phyloP scores from a whole-genome alignment of 1,284 basidiomycete species.

The Gomphus bonarii region DNA sequence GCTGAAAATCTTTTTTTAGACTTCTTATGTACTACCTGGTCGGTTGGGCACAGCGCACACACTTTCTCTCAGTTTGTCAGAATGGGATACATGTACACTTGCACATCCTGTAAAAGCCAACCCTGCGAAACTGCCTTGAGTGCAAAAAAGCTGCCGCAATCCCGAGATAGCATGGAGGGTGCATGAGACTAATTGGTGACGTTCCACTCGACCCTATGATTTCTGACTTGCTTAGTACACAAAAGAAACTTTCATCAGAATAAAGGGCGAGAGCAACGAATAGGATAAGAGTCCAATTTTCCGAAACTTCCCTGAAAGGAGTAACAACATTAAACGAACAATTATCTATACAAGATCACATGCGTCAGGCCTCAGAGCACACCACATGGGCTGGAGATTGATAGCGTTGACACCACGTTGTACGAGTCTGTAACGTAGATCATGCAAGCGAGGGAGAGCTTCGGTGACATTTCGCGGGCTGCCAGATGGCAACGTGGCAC shows the following conservation, averaged over 20 bases:
- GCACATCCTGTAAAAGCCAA: too few species aligned
- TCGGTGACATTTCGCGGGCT: conserved; percentile 19
- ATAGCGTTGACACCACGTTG: conserved; percentile 29
- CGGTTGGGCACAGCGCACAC: neutral
- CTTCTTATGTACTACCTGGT: too few species aligned
- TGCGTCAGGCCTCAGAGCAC: conserved; percentile 27
- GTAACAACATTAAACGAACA: too few species aligned
- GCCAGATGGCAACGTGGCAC: conserved; percentile 19
- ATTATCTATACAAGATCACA: conserved; percentile 18
- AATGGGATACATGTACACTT: too few species aligned
- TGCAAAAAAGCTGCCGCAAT: too few species aligned
- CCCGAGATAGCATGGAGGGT: too few species aligned
- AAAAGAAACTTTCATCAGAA: neutral
- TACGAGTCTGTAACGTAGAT: conserved; percentile 32
- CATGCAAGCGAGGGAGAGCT: conserved; percentile 33
- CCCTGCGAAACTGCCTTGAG: too few species aligned
- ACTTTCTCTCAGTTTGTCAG: neutral
- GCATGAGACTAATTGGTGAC: too few species aligned
- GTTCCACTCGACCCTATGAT: too few species aligned
- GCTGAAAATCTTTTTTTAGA: too few species aligned
- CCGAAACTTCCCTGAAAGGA: too few species aligned
- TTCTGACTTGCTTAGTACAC: too few species aligned
- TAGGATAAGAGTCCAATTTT: neutral
- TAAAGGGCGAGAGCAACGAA: neutral
- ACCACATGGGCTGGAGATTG: conserved; percentile 38